These are phyloP conservation scores for Aureobasidium sp. DNA, from an alignment of 2,329 filamentous ascomycete species.

Conservation along the genomic window DNA sequence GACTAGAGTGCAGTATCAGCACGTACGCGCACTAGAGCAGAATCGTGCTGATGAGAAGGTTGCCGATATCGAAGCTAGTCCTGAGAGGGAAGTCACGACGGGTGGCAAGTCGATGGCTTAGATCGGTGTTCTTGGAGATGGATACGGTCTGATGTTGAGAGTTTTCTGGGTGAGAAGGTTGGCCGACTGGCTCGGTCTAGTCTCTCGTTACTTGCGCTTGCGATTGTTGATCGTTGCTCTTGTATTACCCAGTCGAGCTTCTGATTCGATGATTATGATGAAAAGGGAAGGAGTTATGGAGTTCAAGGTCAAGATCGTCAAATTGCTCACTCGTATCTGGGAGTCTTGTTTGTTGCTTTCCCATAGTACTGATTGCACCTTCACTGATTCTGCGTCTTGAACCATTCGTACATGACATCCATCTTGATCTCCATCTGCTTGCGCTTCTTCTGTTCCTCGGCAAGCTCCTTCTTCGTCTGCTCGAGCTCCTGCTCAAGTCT, in stretches of 20 bases:
- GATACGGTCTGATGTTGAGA: neutral
- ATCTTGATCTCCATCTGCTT: neutral
- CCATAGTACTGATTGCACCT: too few relatives aligned
- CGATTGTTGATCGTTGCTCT: neutral
- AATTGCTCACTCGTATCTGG: neutral
- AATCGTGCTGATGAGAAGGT: slow-evolving; percentile 20
- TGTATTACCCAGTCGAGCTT: too few relatives aligned
- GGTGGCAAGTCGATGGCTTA: neutral
- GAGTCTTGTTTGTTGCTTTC: neutral
- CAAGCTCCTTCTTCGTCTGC: neutral
- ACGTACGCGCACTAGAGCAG: slow-evolving; percentile 20
- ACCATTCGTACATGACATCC: neutral
- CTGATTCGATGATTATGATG: too few relatives aligned
- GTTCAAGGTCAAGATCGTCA: neutral
- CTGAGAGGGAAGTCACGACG: slow-evolving; percentile 8
- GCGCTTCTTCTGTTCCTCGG: neutral
- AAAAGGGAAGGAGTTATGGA: too few relatives aligned
- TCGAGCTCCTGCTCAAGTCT: neutral
- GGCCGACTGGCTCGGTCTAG: neutral
- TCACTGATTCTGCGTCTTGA: neutral
- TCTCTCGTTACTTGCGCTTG: neutral
- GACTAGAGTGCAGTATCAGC: slow-evolving; percentile 25
- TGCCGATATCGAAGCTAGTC: slow-evolving; percentile 16
- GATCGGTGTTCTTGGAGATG: neutral
- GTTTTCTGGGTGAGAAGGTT: neutral